These are phyloP conservation scores for Prunella vulgaris DNA, from an alignment of 257 asterid species.

Conservation along the genomic window DNA sequence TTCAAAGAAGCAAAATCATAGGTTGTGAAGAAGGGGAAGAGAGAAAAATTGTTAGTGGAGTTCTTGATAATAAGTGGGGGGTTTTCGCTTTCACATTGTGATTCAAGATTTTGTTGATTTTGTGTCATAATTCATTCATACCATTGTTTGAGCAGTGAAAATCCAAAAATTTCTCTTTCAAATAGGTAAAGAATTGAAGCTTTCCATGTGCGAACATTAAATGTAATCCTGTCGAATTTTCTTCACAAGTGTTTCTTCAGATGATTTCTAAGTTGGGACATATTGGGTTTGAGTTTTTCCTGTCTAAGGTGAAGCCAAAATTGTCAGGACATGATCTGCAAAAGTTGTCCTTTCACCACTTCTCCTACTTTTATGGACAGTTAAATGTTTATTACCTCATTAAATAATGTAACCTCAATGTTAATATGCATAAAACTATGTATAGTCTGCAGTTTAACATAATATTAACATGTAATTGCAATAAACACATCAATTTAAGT, in stretches of 20 bases:
- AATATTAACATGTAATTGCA: too few species aligned
- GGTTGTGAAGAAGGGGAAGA: slow-evolving; percentile 18
- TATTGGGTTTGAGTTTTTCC: background rate
- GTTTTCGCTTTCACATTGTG: background rate
- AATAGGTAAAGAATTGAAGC: background rate
- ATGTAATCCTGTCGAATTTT: slow-evolving; percentile 8
- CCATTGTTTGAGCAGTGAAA: slow-evolving; percentile 9
- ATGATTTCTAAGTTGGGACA: background rate
- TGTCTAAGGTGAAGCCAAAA: background rate
- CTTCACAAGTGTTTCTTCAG: background rate
- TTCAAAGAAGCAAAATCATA: background rate
- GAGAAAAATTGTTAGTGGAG: slow-evolving; percentile 18
- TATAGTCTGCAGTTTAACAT: background rate
- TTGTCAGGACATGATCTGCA: slow-evolving; percentile 9
- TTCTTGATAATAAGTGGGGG: slow-evolving; percentile 13
- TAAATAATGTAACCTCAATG: too few species aligned
- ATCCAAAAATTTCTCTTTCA: background rate
- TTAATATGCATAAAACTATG: background rate
- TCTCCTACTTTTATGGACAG: background rate
- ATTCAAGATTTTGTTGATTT: slow-evolving; percentile 6
- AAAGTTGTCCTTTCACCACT: too few species aligned
- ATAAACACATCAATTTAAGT: too few species aligned
- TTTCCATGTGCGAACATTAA: slow-evolving; percentile 34
- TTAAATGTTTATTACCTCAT: background rate
- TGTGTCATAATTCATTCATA: slow-evolving; percentile 2